A percentile compares a stretch with the other conserved stretches of the same genome.
These are phyloP conservation scores for Colletotrichum nymphaeae DNA, from an alignment of 2,329 filamentous ascomycete species.

Conservation along the genomic window DNA sequence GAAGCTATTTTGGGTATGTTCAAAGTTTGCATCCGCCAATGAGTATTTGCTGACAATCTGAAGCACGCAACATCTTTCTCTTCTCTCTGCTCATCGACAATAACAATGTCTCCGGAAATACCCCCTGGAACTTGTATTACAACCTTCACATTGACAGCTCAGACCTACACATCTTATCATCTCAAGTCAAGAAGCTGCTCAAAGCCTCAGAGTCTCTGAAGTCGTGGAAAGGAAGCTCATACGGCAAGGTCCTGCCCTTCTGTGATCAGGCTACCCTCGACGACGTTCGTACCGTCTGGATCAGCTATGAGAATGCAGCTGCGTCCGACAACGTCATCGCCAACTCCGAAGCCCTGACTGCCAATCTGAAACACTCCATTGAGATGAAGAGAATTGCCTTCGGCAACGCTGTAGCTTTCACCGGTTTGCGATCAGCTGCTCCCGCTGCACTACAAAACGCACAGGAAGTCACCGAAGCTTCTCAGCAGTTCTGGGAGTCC, in stretches of 20 bases:
- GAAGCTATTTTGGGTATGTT: conserved; percentile 60
- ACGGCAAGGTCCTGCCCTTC: conserved; percentile 59
- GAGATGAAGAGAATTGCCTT: conserved; percentile 5
- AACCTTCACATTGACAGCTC: conserved; percentile 57
- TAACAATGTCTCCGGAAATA: conserved; percentile 35
- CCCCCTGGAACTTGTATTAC: conserved; percentile 68
- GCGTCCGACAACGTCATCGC: conserved; percentile 1
- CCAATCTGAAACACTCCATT: conserved; percentile 17
- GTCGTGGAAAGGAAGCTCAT: conserved; percentile 57
- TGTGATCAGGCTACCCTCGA: conserved; percentile 59
- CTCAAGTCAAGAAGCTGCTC: conserved; percentile 50
- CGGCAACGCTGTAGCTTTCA: conserved; percentile 40
- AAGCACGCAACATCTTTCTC: conserved; percentile 67
- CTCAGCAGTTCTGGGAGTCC: conserved; percentile 48
- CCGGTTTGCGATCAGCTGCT: conserved; percentile 51
- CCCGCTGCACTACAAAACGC: conserved; percentile 46
- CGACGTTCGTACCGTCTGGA: conserved; percentile 33
- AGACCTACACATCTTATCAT: conserved; percentile 48
- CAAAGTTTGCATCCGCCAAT: not conserved
- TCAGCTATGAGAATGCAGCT: conserved; percentile 1
- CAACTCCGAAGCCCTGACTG: conserved; percentile 3
- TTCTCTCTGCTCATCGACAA: conserved; percentile 62
- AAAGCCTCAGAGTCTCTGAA: conserved; percentile 49
- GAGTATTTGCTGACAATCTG: conserved; percentile 16
- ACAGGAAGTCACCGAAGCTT: conserved; percentile 38